These are phyloP conservation scores for Hordeum marinum DNA, from an alignment of 176 grass and related monocot genomes.

Conservation along the genomic window DNA sequence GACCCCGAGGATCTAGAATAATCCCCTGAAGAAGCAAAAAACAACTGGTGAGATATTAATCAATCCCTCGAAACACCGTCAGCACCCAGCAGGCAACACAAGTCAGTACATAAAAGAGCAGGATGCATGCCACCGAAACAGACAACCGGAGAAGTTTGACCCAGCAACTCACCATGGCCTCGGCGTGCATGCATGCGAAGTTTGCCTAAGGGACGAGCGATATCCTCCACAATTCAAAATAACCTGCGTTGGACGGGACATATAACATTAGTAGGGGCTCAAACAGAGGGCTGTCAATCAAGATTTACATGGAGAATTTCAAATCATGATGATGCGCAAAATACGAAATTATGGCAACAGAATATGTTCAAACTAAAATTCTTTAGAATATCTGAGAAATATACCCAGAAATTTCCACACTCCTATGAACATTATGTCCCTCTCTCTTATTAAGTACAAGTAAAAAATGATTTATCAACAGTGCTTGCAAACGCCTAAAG, in stretches of 20 bases:
- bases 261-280: not conserved
- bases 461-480: not conserved
- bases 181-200: no score
- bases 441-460: not conserved
- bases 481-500: not conserved
- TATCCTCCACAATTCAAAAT: not conserved
- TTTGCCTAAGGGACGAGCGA: not conserved
- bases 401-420: not conserved
- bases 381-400: not conserved
- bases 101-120: no score
- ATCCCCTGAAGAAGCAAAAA: no score
- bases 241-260: constrained; percentile 2
- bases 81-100: no score
- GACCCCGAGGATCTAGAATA: no score
- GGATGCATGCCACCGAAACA: no score
- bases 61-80: no score
- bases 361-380: not conserved
- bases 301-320: not conserved
- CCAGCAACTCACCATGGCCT: no score
- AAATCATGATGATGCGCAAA: not conserved
- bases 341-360: not conserved
- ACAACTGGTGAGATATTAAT: no score
- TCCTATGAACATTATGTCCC: not conserved
- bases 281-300: not conserved
- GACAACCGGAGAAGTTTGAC: no score